These are phyloP conservation scores for Salix suchowensis DNA, from an alignment of 345 rosid genomes.

Conservation along the genomic window DNA sequence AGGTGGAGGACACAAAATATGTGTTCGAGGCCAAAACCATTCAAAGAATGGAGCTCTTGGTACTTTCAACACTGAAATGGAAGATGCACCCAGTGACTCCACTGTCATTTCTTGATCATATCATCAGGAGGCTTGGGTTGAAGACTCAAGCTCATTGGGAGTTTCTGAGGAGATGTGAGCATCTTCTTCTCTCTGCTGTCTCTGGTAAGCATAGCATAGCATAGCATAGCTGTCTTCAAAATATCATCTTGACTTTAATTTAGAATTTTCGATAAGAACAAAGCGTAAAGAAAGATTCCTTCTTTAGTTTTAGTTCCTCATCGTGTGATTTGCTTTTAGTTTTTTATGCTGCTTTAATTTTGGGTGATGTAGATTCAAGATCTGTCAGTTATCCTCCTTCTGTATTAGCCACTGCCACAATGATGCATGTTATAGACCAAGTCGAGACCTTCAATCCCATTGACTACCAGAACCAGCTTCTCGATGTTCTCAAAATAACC, in stretches of 20 bases:
- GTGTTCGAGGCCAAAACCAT: constrained; percentile 28
- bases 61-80: constrained; percentile 30
- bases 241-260: not conserved
- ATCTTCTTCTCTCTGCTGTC: constrained; percentile 18
- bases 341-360: not conserved
- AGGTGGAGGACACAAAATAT: constrained; percentile 25
- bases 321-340: not conserved
- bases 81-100: constrained; percentile 37
- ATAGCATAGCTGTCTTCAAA: not conserved
- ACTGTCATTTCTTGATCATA: constrained; percentile 29
- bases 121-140: constrained; percentile 26
- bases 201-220: constrained; percentile 13
- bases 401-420: constrained; percentile 28
- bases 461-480: constrained; percentile 21
- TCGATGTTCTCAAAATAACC: constrained; percentile 16
- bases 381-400: constrained; percentile 17
- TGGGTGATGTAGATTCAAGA: constrained; percentile 22
- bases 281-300: constrained; percentile 9
- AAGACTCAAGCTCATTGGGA: constrained; percentile 19
- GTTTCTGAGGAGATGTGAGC: constrained; percentile 25
- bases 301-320: not conserved
- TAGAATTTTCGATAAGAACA: constrained; percentile 16
- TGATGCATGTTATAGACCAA: constrained; percentile 36
- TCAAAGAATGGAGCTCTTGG: constrained; percentile 35
- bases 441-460: constrained; percentile 23